Evolutionary conservation across 495 filamentous ascomycete genomes (phyloP).

Genomic region (Astrocystis sublimbata): DNA sequence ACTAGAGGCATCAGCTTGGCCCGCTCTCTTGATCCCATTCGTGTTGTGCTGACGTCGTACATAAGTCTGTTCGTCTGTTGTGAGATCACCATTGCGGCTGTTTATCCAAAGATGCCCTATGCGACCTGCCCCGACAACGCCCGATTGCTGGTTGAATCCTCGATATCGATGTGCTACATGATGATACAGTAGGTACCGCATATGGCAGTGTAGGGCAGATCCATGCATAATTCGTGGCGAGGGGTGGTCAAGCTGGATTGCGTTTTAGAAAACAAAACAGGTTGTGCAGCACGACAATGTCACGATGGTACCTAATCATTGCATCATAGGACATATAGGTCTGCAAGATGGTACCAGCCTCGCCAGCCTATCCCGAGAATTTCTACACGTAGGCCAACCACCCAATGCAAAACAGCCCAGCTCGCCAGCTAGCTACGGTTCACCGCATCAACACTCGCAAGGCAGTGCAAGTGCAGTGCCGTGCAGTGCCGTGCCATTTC

Average conservation of each 20-base stretch:
- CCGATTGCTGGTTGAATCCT: no score
- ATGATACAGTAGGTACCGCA: neutral
- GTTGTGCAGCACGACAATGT: constrained; percentile 13
- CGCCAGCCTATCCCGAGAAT: no score
- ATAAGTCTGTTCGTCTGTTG: no score
- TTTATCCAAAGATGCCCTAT: no score
- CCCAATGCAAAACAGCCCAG: neutral
- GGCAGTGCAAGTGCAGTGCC: no score
- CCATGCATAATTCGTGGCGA: no score
- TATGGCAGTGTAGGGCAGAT: neutral
- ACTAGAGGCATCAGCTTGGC: neutral
- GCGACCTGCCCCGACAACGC: no score
- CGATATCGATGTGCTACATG: no score
- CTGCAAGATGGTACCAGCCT: no score
- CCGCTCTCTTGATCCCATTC: neutral
- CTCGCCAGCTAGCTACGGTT: neutral
- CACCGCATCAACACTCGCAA: neutral
- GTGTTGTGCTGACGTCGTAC: constrained; percentile 11
- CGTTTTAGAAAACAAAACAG: constrained; percentile 8
- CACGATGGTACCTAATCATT: constrained; percentile 17
- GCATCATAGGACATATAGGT: constrained; percentile 5
- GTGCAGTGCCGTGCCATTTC: no score
- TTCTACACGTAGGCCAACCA: constrained; percentile 2
- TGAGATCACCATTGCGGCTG: no score
- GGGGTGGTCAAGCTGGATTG: no score